Evolutionary conservation across 208 protist genomes (phyloP), one percentile per base, ranked within the genome.

Genomic region (Jaenimonas drosophilae): DNA sequence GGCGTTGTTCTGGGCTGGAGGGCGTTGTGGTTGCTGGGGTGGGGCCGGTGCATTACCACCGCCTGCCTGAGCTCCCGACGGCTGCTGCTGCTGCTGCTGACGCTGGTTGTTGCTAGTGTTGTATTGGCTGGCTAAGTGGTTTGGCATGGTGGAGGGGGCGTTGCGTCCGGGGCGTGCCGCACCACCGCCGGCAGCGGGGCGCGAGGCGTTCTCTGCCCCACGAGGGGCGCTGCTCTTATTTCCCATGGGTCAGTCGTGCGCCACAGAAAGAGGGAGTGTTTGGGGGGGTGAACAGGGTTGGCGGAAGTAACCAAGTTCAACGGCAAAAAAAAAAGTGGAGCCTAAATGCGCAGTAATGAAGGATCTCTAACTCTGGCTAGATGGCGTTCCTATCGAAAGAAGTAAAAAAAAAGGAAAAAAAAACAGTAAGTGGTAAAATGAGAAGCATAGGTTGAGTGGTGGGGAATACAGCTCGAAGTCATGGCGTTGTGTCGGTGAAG

Each of bases 1-100:
- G 38, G 26, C 53, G 59, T 31, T 59, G 55, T 33, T 54, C 42
- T 58, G 20, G 39, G 43, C 31, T 32, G 57, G 42, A 38, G 29
- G 34, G 12, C 5, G 49, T 28, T 33, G 43, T 14, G 21, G 34
- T 9, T 36, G 36, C 11, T 14, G 59, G 4, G 42, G 49, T 2
- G 34, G 45, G 17, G 33, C 25, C 30, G 32, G 34, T 54, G 49
- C 51, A 57, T 14, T 14, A 34, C 30, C 30, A 14, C 11, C 30
- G 14, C 30, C 33, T 42, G 24, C 7, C 12, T 40, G 27, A 14
- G 48, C 41, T n/a, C 47, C 38, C 34, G 47, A 33, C 23, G 48
- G 29, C 23, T 45, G 41, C 37, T 19, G 49, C 24, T 51, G 34
- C 16, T 36, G 29, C 30, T 2, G 47, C 44, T 44, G 54, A 12